A percentile compares a stretch with the other conserved stretches of the same genome.
Evolutionary conservation across 441 rosid species (phyloP).

Genomic region (Rhodomyrtus psidioides): DNA sequence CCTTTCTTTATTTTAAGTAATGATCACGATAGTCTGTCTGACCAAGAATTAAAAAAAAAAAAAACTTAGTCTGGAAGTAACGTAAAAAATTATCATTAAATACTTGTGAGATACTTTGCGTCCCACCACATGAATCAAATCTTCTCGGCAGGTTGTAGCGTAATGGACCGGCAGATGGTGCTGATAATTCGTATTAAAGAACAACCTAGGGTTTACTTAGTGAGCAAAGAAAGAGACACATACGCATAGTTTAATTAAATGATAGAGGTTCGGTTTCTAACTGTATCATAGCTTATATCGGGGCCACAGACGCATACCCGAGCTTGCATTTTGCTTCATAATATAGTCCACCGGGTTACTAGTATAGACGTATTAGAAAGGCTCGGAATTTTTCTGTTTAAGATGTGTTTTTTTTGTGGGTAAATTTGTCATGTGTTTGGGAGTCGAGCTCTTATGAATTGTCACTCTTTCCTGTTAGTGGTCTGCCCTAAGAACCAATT

Average conservation of each 20-base stretch:
- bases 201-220: background rate
- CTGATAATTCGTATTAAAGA: background rate
- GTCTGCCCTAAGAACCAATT: too few species aligned
- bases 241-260: background rate
- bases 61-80: too few species aligned
- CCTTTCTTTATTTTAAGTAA: too few species aligned
- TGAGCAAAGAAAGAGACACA: background rate
- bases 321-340: background rate
- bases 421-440: background rate
- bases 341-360: background rate
- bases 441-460: background rate
- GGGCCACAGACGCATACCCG: background rate
- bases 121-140: too few species aligned
- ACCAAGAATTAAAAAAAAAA: too few species aligned
- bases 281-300: background rate
- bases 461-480: background rate
- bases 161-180: background rate
- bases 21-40: too few species aligned
- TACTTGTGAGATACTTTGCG: background rate
- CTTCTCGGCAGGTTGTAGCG: too few species aligned
- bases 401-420: background rate
- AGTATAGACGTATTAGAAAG: background rate
- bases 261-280: background rate
- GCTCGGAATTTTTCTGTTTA: background rate
- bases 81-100: too few species aligned